Evolutionary conservation across 768 basidiomycete genomes (phyloP).

Genomic region (Hemileccinum rubropunctum): DNA sequence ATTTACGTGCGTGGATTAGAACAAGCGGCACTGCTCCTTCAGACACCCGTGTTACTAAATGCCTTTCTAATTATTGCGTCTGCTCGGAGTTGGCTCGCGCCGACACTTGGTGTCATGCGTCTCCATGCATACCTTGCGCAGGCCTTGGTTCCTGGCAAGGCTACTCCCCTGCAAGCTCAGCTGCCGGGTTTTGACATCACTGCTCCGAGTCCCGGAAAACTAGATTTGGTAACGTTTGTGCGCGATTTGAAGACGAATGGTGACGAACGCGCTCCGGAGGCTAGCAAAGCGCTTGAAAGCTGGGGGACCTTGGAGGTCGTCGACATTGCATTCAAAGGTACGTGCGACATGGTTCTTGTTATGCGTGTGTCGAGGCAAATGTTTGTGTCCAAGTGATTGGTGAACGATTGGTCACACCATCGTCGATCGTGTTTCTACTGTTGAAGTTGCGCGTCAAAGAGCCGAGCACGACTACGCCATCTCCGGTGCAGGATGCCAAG

Average conservation of each 20-base stretch:
- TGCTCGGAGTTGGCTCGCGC: constrained; percentile 85
- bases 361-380: not conserved
- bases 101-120: constrained; percentile 75
- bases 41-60: constrained; percentile 68
- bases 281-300: constrained; percentile 56
- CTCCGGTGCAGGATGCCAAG: constrained; percentile 39
- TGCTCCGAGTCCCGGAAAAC: constrained; percentile 23
- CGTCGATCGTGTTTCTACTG: constrained; percentile 82
- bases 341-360: constrained; percentile 9
- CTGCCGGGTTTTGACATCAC: constrained; percentile 67
- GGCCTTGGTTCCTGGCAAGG: constrained; percentile 64
- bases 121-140: constrained; percentile 83
- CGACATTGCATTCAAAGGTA: constrained; percentile 84
- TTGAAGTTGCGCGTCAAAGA: constrained; percentile 77
- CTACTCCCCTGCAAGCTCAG: constrained; percentile 56
- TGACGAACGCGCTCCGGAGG: constrained; percentile 18
- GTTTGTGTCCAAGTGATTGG: constrained; percentile 65
- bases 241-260: constrained; percentile 15
- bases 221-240: constrained; percentile 18
- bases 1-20: constrained; percentile 42
- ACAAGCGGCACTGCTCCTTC: constrained; percentile 67
- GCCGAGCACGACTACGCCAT: constrained; percentile 37
- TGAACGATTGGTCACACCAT: constrained; percentile 83
- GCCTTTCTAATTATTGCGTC: constrained; percentile 81
- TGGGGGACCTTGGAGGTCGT: constrained; percentile 81